Percentiles rank a stretch among this genome's conserved stretches.
phyloP scores from a whole-genome alignment of 73 alveolate species.

The Symbiodinium pilosum region DNA sequence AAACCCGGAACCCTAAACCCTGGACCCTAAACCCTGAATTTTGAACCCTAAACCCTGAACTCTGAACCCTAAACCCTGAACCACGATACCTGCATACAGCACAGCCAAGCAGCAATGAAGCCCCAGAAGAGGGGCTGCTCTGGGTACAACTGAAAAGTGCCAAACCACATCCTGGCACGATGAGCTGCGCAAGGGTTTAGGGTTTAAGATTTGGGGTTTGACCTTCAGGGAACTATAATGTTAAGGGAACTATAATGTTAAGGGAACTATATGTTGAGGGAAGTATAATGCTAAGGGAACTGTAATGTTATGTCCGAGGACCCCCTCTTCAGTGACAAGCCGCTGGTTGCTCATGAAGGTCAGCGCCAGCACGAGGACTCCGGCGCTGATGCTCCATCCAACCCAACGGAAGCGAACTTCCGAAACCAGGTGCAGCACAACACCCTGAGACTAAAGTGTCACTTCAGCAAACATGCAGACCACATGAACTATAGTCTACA shows the following conservation, averaged over 20 bases:
- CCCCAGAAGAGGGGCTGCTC: slow-evolving; percentile 87
- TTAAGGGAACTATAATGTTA: too few relatives aligned
- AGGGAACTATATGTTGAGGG: neutral
- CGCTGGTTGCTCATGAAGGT: slow-evolving; percentile 92
- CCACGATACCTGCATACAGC: neutral
- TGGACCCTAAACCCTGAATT: too few relatives aligned
- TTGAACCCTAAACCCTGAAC: too few relatives aligned
- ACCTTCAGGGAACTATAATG: too few relatives aligned
- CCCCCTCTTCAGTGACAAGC: neutral
- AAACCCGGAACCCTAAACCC: too few relatives aligned
- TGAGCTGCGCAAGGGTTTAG: too few relatives aligned
- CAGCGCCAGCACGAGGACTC: slow-evolving; percentile 74
- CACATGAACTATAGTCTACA: neutral
- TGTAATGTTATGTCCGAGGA: too few relatives aligned
- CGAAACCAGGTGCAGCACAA: slow-evolving; percentile 63
- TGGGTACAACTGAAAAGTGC: slow-evolving; percentile 51
- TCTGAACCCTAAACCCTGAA: too few relatives aligned
- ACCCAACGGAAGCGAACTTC: slow-evolving; percentile 82
- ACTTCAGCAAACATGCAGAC: neutral
- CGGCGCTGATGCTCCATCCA: slow-evolving; percentile 89
- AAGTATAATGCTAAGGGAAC: neutral
- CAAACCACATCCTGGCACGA: slow-evolving; percentile 79
- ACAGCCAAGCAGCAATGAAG: slow-evolving; percentile 19
- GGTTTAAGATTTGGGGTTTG: too few relatives aligned
- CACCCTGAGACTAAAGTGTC: slow-evolving; percentile 2